phyloP scores from a whole-genome alignment of 345 rosid genomes.

The Populus pruinosa region DNA sequence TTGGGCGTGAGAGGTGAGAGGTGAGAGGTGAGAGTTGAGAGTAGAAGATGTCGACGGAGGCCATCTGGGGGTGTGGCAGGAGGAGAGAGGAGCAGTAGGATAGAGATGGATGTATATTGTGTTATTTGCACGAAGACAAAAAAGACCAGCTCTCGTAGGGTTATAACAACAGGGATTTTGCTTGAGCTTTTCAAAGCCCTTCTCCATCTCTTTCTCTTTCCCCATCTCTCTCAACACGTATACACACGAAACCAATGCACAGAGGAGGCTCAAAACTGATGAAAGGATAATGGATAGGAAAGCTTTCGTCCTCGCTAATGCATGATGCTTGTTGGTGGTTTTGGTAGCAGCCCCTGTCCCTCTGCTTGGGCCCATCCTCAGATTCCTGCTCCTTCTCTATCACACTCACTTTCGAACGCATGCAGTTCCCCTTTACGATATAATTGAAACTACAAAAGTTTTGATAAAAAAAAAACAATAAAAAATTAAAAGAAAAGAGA shows the following conservation, averaged over 20 bases:
- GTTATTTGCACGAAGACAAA: constrained; percentile 1
- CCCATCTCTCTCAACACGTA: neutral
- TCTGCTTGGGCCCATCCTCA: constrained; percentile 50
- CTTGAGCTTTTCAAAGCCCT: constrained; percentile 23
- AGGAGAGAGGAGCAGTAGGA: neutral
- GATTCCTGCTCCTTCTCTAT: constrained; percentile 36
- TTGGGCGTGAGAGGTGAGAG: neutral
- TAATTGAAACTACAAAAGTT: no score
- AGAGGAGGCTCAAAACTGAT: constrained; percentile 23
- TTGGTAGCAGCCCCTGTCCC: constrained; percentile 69
- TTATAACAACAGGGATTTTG: constrained; percentile 13
- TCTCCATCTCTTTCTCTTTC: neutral
- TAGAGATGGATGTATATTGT: neutral
- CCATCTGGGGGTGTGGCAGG: neutral
- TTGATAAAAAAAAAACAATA: no score
- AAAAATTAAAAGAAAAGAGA: no score
- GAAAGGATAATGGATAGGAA: constrained; percentile 39
- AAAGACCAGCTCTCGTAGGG: constrained; percentile 20
- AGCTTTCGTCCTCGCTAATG: constrained; percentile 27
- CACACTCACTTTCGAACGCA: constrained; percentile 4
- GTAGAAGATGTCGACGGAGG: neutral
- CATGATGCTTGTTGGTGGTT: constrained; percentile 78
- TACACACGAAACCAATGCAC: constrained; percentile 3
- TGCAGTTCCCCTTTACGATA: constrained; percentile 1
- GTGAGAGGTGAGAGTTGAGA: neutral